Evolutionary conservation across 169 alveolate species (phyloP), one percentile per base, ranked within the genome.

Genomic region (Plasmodium ovale): DNA sequence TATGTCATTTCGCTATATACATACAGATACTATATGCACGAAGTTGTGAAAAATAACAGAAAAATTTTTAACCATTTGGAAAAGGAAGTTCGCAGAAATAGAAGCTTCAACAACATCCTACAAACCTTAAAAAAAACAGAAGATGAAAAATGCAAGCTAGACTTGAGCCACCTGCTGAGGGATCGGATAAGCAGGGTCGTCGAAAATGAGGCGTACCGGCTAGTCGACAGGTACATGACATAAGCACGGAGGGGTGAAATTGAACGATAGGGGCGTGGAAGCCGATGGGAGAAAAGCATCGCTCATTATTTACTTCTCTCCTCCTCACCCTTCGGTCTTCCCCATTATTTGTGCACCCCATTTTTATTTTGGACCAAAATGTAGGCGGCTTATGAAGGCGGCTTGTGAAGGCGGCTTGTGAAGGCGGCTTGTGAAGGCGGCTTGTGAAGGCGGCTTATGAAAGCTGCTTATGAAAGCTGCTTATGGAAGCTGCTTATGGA

Each of bases 11-110:
- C 90, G 9, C 65, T 82, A 65, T 82, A 82, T 5, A 65, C 90
- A 16, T 67, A 82, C 69, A 56, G 90, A 39, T 59, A 82, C 35
- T 82, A 82, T 69, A 82, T 82, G 84, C 82, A 82, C 53, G 84
- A 82, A 51, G 70, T 64, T n/a, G 69, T 82, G 37, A 82, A 82
- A 58, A 82, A 49, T 29, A 82, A 82, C 58, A 68, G 77, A 65
- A 65, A 33, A 21, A 70, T 82, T 23, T 82, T 82, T 51, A 65
- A 21, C 1, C 65, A 82, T 25, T 58, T 82, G 21, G 90, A 82
- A 59, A 82, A 56, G 14, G 72, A 82, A 29, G 90, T 82, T 33
- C 56, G 82, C 25, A 65, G 42, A 56, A 82, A 82, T 82, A 82
- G 56, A 69, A 82, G 70, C 47, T 64, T 82, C 21, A 65, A 82